A percentile compares a stretch with the other conserved stretches of the same genome.
phyloP scores from a whole-genome alignment of 345 rosid species.

The Pistacia atlantica region DNA sequence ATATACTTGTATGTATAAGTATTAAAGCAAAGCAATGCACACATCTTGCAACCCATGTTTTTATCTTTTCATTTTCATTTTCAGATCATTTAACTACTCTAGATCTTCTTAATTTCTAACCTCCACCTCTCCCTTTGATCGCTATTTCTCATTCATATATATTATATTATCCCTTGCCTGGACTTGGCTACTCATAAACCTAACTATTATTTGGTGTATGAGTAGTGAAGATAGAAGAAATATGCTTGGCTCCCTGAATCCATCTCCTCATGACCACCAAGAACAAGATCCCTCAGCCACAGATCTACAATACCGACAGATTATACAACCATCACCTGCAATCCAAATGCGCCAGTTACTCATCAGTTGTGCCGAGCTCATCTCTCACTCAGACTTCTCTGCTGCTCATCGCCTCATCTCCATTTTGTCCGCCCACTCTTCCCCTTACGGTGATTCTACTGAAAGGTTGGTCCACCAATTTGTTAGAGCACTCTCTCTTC shows the following conservation, averaged over 20 bases:
- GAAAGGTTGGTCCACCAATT: slow-evolving; percentile 78
- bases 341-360: slow-evolving; percentile 74
- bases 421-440: slow-evolving; percentile 54
- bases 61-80: background rate
- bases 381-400: slow-evolving; percentile 71
- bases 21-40: slow-evolving; percentile 8
- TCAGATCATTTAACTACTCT: background rate
- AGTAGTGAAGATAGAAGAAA: background rate
- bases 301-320: slow-evolving; percentile 41
- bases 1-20: background rate
- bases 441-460: slow-evolving; percentile 79
- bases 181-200: background rate
- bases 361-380: slow-evolving; percentile 61
- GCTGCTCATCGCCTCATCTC: slow-evolving; percentile 71
- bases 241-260: slow-evolving; percentile 34
- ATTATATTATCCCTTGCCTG: background rate
- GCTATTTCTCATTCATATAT: background rate
- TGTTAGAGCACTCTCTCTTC: slow-evolving; percentile 72
- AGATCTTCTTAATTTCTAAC: background rate
- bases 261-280: slow-evolving; percentile 33
- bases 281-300: slow-evolving; percentile 37
- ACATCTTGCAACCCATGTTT: background rate
- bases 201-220: background rate
- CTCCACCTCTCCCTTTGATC: background rate
- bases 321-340: slow-evolving; percentile 25